Percentiles rank a stretch among this genome's conserved stretches.
These are phyloP conservation scores for Cadophora gregata DNA, from an alignment of 2,329 filamentous ascomycete species.

Conservation along the genomic window DNA sequence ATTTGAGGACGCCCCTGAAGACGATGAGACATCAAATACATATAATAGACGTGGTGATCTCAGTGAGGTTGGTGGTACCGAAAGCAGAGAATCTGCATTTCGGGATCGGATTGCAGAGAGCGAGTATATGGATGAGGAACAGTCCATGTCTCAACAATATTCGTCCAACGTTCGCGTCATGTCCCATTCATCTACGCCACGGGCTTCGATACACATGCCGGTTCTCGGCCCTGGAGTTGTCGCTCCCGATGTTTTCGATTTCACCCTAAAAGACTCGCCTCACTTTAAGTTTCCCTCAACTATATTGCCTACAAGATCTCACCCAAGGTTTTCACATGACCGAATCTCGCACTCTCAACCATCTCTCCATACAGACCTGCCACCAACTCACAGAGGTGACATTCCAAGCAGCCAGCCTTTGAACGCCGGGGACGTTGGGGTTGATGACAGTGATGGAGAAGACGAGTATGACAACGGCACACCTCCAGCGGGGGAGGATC, in stretches of 20 bases:
- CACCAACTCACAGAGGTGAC: neutral
- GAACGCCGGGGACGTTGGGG: neutral
- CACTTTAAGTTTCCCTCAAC: conserved; percentile 38
- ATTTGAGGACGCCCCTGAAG: conserved; percentile 46
- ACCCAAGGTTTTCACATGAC: conserved; percentile 37
- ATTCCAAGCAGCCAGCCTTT: neutral
- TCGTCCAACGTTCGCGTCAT: conserved; percentile 33
- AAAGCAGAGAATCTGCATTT: conserved; percentile 42
- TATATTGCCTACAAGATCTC: conserved; percentile 36
- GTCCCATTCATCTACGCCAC: conserved; percentile 56
- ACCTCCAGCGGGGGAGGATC: conserved; percentile 51
- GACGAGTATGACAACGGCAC: conserved; percentile 34
- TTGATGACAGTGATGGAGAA: conserved; percentile 25
- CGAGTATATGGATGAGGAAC: conserved; percentile 38
- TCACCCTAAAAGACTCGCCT: neutral
- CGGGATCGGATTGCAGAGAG: conserved; percentile 44
- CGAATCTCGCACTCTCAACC: conserved; percentile 43
- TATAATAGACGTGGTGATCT: conserved; percentile 33
- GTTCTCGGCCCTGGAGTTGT: conserved; percentile 40
- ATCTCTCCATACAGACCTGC: conserved; percentile 23
- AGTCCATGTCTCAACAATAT: conserved; percentile 21
- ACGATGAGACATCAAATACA: conserved; percentile 37
- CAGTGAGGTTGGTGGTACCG: conserved; percentile 39
- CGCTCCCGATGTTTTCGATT: neutral
- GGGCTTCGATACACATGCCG: conserved; percentile 52